Conservation (phyloP, 2,329 filamentous ascomycete genomes). For the Tolypocladium pustulatum region DNA sequence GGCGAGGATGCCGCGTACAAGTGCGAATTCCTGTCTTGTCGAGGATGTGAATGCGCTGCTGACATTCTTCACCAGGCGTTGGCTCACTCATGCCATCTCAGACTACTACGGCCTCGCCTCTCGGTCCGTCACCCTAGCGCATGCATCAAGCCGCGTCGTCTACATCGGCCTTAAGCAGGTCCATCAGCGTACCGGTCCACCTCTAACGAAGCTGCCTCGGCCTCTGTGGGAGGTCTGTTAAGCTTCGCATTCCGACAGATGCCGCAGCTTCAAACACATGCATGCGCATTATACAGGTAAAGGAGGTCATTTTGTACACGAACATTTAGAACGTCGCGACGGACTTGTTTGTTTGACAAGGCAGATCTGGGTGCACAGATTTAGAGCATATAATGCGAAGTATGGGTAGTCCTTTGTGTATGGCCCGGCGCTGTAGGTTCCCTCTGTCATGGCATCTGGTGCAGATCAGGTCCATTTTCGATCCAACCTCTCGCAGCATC, state of each 20-base stretch:
- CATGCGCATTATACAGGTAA: not conserved
- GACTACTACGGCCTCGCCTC: conserved; percentile 85
- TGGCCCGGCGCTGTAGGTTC: not conserved
- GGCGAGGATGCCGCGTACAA: conserved; percentile 74
- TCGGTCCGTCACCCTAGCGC: conserved; percentile 63
- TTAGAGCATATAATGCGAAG: not conserved
- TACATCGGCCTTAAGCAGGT: conserved; percentile 64
- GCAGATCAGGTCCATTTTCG: not conserved
- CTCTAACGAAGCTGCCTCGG: conserved; percentile 36
- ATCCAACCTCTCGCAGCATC: conserved; percentile 1
- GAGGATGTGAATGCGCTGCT: not conserved
- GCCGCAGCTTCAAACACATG: not conserved
- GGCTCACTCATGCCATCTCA: conserved; percentile 87
- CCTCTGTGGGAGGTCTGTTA: conserved; percentile 54
- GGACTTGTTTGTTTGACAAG: not conserved
- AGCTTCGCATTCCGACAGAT: conserved; percentile 5
- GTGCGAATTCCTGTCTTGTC: conserved; percentile 35
- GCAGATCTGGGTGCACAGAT: not conserved
- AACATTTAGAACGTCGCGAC: not conserved
- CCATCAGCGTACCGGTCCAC: conserved; percentile 14
- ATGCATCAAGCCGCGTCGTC: conserved; percentile 65
- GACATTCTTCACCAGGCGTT: conserved; percentile 48
- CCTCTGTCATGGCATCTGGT: not conserved
- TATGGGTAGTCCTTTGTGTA: not conserved
- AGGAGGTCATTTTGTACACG: not conserved